These are phyloP conservation scores for Hymenoscyphus albidus DNA, from an alignment of 2,329 filamentous ascomycete genomes.

Conservation along the genomic window DNA sequence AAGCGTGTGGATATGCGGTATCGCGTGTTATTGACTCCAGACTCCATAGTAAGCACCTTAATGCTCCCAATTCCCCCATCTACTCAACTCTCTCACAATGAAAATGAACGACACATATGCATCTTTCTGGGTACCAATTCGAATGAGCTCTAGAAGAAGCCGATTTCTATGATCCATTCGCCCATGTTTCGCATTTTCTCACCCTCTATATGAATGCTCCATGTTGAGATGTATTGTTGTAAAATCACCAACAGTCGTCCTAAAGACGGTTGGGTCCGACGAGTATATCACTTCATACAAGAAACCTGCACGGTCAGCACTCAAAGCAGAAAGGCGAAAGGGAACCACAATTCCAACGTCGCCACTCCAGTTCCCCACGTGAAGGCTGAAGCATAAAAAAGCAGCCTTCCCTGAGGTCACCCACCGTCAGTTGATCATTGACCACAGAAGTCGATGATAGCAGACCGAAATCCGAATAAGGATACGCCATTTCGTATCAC, in stretches of 20 bases:
- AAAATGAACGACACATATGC: not conserved
- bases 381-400: not conserved
- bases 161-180: no score
- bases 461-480: not conserved
- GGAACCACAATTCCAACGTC: not conserved
- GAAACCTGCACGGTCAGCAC: not conserved
- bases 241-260: not conserved
- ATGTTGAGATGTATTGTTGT: not conserved
- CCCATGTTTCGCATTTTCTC: not conserved
- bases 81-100: not conserved
- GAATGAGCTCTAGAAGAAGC: no score
- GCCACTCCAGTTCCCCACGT: not conserved
- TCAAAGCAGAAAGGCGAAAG: not conserved
- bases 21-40: not conserved
- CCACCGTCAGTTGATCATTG: no score
- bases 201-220: not conserved
- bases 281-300: no score
- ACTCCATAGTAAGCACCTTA: constrained; percentile 1
- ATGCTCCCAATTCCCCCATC: not conserved
- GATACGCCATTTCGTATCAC: not conserved
- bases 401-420: not conserved
- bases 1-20: not conserved
- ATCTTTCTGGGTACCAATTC: not conserved
- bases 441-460: not conserved
- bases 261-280: not conserved